Conservation (phyloP, 257 asterid genomes). For the Paulownia fortunei region DNA sequence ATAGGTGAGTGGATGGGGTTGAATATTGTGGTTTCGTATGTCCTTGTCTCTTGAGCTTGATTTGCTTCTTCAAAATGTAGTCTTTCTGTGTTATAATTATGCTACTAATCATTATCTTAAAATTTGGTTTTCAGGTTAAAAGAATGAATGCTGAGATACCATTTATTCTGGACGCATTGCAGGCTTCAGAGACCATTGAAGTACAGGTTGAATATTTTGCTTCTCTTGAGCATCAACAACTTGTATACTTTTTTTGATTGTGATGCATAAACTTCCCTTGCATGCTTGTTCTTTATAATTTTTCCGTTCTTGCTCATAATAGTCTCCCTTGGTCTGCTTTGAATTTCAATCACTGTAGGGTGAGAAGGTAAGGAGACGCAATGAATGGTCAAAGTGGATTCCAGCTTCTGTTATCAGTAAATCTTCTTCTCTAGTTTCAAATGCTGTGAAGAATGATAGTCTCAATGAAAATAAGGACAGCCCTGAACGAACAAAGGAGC, state of each 20-base stretch:
- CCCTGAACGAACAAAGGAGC: slow-evolving; percentile 34
- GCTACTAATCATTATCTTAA: neutral
- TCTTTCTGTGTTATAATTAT: slow-evolving; percentile 7
- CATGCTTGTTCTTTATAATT: neutral
- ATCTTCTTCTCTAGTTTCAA: slow-evolving; percentile 39
- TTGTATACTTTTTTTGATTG: slow-evolving; percentile 7
- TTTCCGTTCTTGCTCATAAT: slow-evolving; percentile 6
- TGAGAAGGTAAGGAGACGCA: slow-evolving; percentile 78
- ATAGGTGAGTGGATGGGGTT: neutral
- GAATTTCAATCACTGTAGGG: slow-evolving; percentile 49
- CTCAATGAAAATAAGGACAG: slow-evolving; percentile 39
- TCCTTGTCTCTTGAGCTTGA: slow-evolving; percentile 8
- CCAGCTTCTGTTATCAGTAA: slow-evolving; percentile 41
- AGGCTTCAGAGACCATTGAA: slow-evolving; percentile 72
- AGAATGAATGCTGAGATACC: slow-evolving; percentile 67
- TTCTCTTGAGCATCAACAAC: slow-evolving; percentile 10
- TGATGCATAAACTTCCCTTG: slow-evolving; percentile 20
- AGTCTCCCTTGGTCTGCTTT: slow-evolving; percentile 26
- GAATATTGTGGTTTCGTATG: neutral
- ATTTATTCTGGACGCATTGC: slow-evolving; percentile 73
- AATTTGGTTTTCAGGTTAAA: slow-evolving; percentile 62
- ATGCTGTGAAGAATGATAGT: slow-evolving; percentile 38
- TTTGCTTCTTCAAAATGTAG: slow-evolving; percentile 12
- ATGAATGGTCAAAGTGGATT: slow-evolving; percentile 79
- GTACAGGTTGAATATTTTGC: slow-evolving; percentile 54